Conservation (phyloP, 1,139 yeast species). For the Lodderomyces theae region DNA sequence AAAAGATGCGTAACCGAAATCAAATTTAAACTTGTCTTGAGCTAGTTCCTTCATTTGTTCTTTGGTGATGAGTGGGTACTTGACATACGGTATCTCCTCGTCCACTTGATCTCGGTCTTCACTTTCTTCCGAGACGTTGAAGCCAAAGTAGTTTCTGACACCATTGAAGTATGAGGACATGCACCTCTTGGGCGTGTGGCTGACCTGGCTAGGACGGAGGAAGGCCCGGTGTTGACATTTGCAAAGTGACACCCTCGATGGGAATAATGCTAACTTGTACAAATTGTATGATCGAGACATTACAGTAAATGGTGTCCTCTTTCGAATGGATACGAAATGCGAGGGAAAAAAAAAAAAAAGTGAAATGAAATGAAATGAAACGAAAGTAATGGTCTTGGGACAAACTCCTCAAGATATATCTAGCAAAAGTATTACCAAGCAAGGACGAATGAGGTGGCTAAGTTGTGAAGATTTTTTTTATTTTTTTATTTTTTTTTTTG, state of each 20-base stretch:
- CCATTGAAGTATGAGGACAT: constrained; percentile 22
- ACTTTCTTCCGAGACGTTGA: constrained; percentile 16
- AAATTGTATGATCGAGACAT: constrained; percentile 1
- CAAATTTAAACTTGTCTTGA: constrained; percentile 43
- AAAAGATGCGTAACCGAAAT: constrained; percentile 45
- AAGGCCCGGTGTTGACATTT: background rate
- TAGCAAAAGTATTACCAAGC: background rate
- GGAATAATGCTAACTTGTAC: background rate
- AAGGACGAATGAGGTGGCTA: background rate
- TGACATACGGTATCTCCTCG: constrained; percentile 37
- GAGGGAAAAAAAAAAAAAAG: background rate
- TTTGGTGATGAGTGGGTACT: constrained; percentile 40
- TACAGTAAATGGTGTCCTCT: no score
- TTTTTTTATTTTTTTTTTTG: background rate
- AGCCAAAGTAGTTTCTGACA: constrained; percentile 30
- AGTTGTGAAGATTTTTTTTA: background rate
- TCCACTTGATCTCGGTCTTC: constrained; percentile 18
- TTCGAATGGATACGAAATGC: no score
- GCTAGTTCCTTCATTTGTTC: constrained; percentile 39
- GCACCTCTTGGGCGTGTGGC: background rate
- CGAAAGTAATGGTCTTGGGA: background rate
- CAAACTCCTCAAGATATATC: background rate
- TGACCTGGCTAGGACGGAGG: background rate
- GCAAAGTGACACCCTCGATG: constrained; percentile 1
- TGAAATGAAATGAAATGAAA: background rate